phyloP scores from a whole-genome alignment of 805 yeast species.

The Wickerhamomyces alni region DNA sequence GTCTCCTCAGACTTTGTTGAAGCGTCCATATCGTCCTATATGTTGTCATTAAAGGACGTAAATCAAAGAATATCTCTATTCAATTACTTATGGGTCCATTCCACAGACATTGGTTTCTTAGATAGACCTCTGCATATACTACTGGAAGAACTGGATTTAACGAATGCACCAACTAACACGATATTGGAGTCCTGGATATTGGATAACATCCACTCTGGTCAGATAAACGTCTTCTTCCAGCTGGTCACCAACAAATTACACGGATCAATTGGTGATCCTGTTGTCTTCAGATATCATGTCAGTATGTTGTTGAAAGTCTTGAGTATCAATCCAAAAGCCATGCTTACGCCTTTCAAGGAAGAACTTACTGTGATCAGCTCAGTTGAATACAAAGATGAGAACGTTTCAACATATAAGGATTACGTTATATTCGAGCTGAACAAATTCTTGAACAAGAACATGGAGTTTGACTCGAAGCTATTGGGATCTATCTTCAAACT shows the following conservation, averaged over 20 bases:
- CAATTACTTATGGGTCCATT: conserved; percentile 69
- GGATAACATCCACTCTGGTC: conserved; percentile 41
- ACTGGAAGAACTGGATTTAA: conserved; percentile 52
- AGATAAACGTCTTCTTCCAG: conserved; percentile 55
- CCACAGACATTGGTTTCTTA: conserved; percentile 45
- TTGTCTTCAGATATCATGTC: conserved; percentile 56
- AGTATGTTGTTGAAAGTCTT: conserved; percentile 48
- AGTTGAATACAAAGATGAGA: conserved; percentile 36
- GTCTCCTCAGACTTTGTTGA: conserved; percentile 55
- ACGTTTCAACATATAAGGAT: conserved; percentile 56
- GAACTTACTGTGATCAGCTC: conserved; percentile 56
- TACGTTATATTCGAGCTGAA: conserved; percentile 40
- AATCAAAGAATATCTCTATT: conserved; percentile 47
- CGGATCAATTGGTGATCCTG: conserved; percentile 51
- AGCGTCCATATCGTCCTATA: conserved; percentile 59
- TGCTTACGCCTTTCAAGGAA: conserved; percentile 44
- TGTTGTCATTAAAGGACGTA: conserved; percentile 35
- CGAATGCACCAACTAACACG: conserved; percentile 36
- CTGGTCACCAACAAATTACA: conserved; percentile 51
- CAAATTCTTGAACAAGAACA: conserved; percentile 35
- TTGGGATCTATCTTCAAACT: conserved; percentile 39
- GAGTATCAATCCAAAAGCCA: conserved; percentile 33
- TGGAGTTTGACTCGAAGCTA: conserved; percentile 30
- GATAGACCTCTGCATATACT: conserved; percentile 60
- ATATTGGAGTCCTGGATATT: conserved; percentile 45